phyloP scores from a whole-genome alignment of 1,139 yeast genomes.

The Blastobotrys buckinghamii region DNA sequence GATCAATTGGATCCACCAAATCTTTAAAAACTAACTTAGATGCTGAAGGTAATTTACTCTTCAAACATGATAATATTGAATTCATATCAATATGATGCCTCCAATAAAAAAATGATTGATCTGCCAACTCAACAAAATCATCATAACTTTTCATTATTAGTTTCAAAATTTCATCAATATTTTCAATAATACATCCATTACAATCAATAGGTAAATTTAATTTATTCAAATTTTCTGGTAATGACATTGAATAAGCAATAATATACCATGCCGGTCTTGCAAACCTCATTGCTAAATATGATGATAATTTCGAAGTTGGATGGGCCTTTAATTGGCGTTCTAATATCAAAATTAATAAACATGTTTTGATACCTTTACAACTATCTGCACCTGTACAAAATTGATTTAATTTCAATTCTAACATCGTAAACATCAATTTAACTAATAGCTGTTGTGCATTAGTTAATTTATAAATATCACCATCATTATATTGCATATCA shows the following conservation, averaged over 20 bases:
- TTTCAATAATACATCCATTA: slow-evolving; percentile 1
- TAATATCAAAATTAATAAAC: not conserved
- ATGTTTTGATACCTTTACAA: not conserved
- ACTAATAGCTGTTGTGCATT: not conserved
- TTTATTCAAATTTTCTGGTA: slow-evolving; percentile 2
- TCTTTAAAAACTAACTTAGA: not conserved
- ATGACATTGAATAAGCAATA: not conserved
- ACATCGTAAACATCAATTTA: not conserved
- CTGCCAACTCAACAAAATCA: not conserved
- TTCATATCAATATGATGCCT: slow-evolving; percentile 15
- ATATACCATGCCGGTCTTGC: slow-evolving; percentile 15
- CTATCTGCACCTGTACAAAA: not conserved
- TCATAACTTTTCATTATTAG: not conserved
- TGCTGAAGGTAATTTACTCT: not conserved
- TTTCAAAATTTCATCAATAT: slow-evolving; percentile 3
- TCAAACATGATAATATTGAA: slow-evolving; percentile 6
- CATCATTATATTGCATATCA: not conserved
- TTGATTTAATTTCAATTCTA: slow-evolving; percentile 5
- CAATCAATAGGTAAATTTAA: slow-evolving; percentile 5
- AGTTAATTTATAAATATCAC: not conserved
- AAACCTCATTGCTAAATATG: slow-evolving; percentile 2
- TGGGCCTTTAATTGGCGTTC: not conserved
- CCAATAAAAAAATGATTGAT: slow-evolving; percentile 12
- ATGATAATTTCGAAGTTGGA: not conserved
- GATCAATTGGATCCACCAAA: slow-evolving; percentile 2